Evolutionary conservation across 768 basidiomycete species (phyloP).

Genomic region (Phanerochaete sordida): DNA sequence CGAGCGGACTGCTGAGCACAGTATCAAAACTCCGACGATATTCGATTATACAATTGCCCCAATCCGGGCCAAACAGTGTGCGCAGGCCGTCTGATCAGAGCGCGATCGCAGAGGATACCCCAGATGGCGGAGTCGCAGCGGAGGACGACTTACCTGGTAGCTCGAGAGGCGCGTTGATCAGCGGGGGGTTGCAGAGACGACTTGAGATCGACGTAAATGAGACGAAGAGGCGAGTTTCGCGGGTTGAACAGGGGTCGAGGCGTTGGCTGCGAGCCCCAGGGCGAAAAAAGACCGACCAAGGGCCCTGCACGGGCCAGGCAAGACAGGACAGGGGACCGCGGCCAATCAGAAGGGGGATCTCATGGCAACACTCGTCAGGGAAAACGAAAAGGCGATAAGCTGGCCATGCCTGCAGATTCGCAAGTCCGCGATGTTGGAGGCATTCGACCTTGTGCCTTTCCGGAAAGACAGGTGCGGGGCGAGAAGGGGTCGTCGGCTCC

Average conservation of each 20-base stretch:
- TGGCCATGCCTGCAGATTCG: neutral
- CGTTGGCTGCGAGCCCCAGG: neutral
- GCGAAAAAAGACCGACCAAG: neutral
- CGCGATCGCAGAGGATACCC: conserved; percentile 1
- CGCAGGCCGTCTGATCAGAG: conserved; percentile 1
- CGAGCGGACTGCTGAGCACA: conserved; percentile 16
- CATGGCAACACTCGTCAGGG: neutral
- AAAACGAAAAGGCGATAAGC: conserved; percentile 2
- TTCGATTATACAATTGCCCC: conserved; percentile 1
- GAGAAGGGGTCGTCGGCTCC: neutral
- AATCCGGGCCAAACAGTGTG: neutral
- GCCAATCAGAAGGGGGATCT: conserved; percentile 2
- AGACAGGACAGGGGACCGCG: neutral
- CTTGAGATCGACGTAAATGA: neutral
- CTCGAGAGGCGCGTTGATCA: neutral
- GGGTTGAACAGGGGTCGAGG: neutral
- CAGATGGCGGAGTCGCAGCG: neutral
- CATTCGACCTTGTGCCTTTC: conserved; percentile 1
- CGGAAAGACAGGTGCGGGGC: neutral
- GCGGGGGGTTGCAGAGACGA: neutral
- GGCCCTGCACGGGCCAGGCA: neutral
- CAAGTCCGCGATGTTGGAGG: conserved; percentile 4
- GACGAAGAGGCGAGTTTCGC: conserved; percentile 1
- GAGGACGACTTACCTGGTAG: neutral
- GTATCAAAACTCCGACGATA: conserved; percentile 15